Percentiles rank a stretch among this genome's conserved stretches.
phyloP scores from a whole-genome alignment of 345 rosid genomes.

The Raphanus raphanistrum region DNA sequence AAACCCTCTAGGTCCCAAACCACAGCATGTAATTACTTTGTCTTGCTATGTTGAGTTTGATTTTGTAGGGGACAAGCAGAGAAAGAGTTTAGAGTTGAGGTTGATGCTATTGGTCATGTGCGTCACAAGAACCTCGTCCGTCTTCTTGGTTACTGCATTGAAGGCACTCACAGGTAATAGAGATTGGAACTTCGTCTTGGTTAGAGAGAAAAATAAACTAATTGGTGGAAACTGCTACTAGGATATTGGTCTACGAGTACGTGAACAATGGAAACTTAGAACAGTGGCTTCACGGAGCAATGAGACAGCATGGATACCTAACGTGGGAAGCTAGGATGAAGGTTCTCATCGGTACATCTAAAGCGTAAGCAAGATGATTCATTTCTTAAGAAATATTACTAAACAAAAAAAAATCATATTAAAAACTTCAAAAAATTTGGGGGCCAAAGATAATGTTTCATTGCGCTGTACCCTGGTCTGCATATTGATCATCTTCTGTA shows the following conservation, averaged over 20 bases:
- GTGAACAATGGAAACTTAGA: conserved; percentile 90
- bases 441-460: too few relatives aligned
- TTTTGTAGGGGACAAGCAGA: conserved; percentile 84
- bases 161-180: conserved; percentile 85
- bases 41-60: neutral
- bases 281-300: conserved; percentile 89
- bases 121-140: conserved; percentile 91
- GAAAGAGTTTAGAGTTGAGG: conserved; percentile 87
- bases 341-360: conserved; percentile 77
- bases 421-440: too few relatives aligned
- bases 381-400: too few relatives aligned
- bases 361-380: conserved; percentile 60
- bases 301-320: conserved; percentile 65
- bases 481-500: neutral
- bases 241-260: conserved; percentile 87
- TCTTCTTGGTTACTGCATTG: conserved; percentile 90
- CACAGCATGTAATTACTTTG: neutral
- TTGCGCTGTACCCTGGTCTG: too few relatives aligned
- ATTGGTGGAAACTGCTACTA: conserved; percentile 21
- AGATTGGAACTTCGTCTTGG: neutral
- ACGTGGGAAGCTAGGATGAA: conserved; percentile 94
- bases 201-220: conserved; percentile 36
- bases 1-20: too few relatives aligned
- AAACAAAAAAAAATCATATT: too few relatives aligned
- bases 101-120: conserved; percentile 94